Evolutionary conservation across 495 filamentous ascomycete genomes (phyloP).

Genomic region (Xylaria longipes): DNA sequence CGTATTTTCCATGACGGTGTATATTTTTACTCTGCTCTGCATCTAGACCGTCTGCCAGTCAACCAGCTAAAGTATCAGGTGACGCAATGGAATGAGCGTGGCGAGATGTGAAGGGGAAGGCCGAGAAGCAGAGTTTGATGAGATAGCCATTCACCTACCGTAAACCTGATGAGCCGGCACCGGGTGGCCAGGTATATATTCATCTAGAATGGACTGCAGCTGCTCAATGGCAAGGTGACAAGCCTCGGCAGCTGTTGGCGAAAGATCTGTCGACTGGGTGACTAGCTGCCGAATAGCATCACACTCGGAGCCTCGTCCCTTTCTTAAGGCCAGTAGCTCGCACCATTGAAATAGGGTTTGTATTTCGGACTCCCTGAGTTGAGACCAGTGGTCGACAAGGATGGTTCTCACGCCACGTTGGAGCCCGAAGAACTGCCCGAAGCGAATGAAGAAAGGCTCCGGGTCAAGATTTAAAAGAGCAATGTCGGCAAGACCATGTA

Average conservation of each 20-base stretch:
- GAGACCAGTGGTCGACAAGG: conserved; percentile 13
- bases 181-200: neutral
- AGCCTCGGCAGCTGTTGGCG: neutral
- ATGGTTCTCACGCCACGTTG: conserved; percentile 11
- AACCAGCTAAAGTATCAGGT: neutral
- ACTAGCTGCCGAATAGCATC: neutral
- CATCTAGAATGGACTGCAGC: conserved; percentile 16
- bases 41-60: neutral
- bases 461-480: neutral
- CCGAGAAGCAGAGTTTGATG: neutral
- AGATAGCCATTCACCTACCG: neutral
- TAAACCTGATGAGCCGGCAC: conserved; percentile 4
- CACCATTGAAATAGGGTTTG: conserved; percentile 4
- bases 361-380: conserved; percentile 7
- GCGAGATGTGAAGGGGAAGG: neutral
- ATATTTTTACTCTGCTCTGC: neutral
- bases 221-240: conserved; percentile 4
- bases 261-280: conserved; percentile 1
- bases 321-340: neutral
- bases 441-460: conserved; percentile 21
- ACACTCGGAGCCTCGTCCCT: conserved; percentile 7
- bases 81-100: neutral
- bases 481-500: conserved; percentile 11
- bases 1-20: neutral
- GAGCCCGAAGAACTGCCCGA: conserved; percentile 21